phyloP scores from a whole-genome alignment of 2,329 filamentous ascomycete species.

The Claviceps lovelessii region DNA sequence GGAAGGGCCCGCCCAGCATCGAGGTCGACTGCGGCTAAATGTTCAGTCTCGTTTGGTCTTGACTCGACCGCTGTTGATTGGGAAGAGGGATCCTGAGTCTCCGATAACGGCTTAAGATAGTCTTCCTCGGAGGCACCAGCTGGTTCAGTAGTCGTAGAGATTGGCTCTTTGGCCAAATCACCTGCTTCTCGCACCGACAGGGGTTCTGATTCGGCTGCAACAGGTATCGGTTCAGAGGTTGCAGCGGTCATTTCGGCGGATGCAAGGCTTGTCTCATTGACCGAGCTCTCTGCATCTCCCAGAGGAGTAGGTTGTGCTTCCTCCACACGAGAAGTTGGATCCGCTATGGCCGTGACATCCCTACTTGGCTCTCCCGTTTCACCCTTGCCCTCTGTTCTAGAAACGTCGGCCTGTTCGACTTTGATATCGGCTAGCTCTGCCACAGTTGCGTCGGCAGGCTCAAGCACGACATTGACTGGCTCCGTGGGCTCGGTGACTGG shows the following conservation, averaged over 20 bases:
- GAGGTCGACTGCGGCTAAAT: not conserved
- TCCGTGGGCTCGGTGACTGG: not conserved
- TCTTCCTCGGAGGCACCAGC: not conserved
- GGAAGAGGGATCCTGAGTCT: not conserved
- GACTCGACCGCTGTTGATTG: not conserved
- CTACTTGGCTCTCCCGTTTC: not conserved
- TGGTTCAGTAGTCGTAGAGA: not conserved
- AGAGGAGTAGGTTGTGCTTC: not conserved
- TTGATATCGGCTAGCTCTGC: not conserved
- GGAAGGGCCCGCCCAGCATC: conserved; percentile 2
- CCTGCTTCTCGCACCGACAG: not conserved
- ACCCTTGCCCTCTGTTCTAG: not conserved
- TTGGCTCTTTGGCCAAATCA: not conserved
- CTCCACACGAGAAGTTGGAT: not conserved
- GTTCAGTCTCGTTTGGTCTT: not conserved
- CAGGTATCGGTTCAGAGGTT: not conserved
- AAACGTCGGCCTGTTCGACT: not conserved
- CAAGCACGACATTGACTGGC: not conserved
- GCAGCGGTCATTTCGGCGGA: not conserved
- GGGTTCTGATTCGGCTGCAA: not conserved
- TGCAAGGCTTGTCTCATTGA: not conserved
- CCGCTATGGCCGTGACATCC: not conserved
- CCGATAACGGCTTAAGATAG: not conserved
- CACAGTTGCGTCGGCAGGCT: not conserved
- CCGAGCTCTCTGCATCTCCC: not conserved